These are phyloP conservation scores for Macrolepiota albuminosa DNA, from an alignment of 768 basidiomycete genomes.

Conservation along the genomic window DNA sequence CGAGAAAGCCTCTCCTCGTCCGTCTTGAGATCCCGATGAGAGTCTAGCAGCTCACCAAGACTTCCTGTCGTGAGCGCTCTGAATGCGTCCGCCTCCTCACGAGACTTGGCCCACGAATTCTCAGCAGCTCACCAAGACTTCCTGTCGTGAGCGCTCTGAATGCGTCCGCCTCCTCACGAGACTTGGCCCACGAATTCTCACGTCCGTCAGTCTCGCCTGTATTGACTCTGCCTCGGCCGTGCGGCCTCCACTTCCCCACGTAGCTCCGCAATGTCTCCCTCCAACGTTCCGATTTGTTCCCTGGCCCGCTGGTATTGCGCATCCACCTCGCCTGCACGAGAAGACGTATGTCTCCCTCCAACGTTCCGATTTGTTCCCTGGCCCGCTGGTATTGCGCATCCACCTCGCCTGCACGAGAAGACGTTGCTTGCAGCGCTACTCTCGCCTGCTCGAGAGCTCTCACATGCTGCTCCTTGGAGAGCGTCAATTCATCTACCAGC, in stretches of 20 bases:
- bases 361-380: conserved; percentile 58
- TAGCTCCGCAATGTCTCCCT: conserved; percentile 73
- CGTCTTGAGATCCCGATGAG: conserved; percentile 77
- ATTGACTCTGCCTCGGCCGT: conserved; percentile 70
- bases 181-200: conserved; percentile 92
- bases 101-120: conserved; percentile 87
- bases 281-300: conserved; percentile 64
- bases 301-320: conserved; percentile 64
- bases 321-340: conserved; percentile 78
- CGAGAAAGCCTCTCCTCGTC: conserved; percentile 77
- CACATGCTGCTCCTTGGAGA: conserved; percentile 78
- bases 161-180: conserved; percentile 89
- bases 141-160: conserved; percentile 84
- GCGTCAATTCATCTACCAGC: conserved; percentile 67
- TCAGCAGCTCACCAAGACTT: conserved; percentile 80
- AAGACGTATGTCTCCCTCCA: conserved; percentile 80
- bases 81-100: conserved; percentile 90
- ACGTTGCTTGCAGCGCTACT: conserved; percentile 68
- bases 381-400: conserved; percentile 69
- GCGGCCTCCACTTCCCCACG: conserved; percentile 78
- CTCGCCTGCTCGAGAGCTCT: conserved; percentile 85
- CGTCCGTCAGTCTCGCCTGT: conserved; percentile 62
- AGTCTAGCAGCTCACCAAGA: conserved; percentile 82
- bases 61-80: conserved; percentile 81
- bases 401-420: conserved; percentile 73